These are phyloP conservation scores for Taphrina populina DNA, from an alignment of 1,139 yeast species.

Conservation along the genomic window DNA sequence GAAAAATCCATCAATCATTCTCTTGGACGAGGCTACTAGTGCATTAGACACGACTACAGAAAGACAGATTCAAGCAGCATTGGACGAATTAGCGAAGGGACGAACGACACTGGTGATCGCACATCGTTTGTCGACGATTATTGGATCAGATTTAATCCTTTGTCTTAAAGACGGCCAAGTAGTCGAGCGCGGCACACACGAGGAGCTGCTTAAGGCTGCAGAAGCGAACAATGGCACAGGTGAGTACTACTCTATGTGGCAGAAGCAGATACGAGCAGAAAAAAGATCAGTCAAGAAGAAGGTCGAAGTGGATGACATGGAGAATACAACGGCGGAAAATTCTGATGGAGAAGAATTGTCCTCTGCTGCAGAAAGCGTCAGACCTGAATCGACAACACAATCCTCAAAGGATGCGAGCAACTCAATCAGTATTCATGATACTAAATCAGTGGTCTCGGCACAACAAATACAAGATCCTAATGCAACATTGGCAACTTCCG, in stretches of 20 bases:
- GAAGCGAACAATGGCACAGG: conserved; percentile 52
- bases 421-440: background rate
- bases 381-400: too few relatives aligned
- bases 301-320: background rate
- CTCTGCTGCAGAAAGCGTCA: background rate
- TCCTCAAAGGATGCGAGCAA: conserved; percentile 14
- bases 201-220: conserved; percentile 47
- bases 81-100: conserved; percentile 63
- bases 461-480: conserved; percentile 15
- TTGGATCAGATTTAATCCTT: conserved; percentile 68
- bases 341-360: conserved; percentile 10
- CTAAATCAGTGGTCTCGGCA: conserved; percentile 1
- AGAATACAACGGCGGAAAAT: conserved; percentile 8
- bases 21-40: conserved; percentile 73
- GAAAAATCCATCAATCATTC: conserved; percentile 66
- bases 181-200: conserved; percentile 65
- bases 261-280: conserved; percentile 56
- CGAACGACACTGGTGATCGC: conserved; percentile 90
- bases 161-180: conserved; percentile 73
- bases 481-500: conserved; percentile 28
- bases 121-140: conserved; percentile 75
- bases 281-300: conserved; percentile 15
- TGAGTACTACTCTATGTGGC: conserved; percentile 76
- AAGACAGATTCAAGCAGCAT: conserved; percentile 50
- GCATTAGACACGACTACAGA: conserved; percentile 86